A percentile compares a stretch with the other conserved stretches of the same genome.
Conservation (phyloP, 345 rosid species). For the Punica granatum region DNA sequence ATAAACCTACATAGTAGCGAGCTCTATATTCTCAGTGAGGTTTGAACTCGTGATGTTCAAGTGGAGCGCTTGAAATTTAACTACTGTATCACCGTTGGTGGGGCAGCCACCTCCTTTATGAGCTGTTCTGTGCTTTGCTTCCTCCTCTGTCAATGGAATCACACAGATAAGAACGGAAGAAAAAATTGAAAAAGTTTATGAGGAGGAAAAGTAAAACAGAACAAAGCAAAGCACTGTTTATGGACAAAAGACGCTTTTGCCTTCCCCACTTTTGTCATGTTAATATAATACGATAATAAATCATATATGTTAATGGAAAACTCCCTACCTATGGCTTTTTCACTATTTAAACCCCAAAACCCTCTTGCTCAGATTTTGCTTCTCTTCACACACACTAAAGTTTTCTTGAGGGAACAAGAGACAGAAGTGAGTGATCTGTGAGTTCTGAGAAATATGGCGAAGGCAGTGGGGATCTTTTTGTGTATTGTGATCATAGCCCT, state of each 20-base stretch:
- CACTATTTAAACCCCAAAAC: neutral
- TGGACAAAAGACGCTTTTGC: conserved; percentile 43
- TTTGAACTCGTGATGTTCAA: too few species aligned
- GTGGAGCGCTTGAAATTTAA: too few species aligned
- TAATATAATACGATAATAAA: too few species aligned
- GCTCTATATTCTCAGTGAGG: too few species aligned
- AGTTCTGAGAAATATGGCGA: conserved; percentile 33
- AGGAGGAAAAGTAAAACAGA: neutral
- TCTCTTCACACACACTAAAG: neutral
- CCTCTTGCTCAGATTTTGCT: neutral
- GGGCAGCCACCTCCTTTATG: too few species aligned
- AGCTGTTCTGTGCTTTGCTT: conserved; percentile 38
- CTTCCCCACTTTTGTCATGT: conserved; percentile 7
- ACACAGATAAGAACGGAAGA: conserved; percentile 12
- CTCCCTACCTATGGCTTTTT: too few species aligned
- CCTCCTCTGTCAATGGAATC: conserved; percentile 43
- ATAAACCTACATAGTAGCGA: too few species aligned
- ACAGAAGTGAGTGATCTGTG: neutral
- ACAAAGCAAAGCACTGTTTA: conserved; percentile 3
- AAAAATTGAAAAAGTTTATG: conserved; percentile 19
- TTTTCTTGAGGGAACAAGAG: neutral
- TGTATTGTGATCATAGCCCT: conserved; percentile 70
- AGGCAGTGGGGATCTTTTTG: conserved; percentile 49
- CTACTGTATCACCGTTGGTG: too few species aligned
- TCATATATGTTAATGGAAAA: too few species aligned